These are phyloP conservation scores for Lipomyces chichibuensis DNA, from an alignment of 805 yeast species.

Conservation along the genomic window DNA sequence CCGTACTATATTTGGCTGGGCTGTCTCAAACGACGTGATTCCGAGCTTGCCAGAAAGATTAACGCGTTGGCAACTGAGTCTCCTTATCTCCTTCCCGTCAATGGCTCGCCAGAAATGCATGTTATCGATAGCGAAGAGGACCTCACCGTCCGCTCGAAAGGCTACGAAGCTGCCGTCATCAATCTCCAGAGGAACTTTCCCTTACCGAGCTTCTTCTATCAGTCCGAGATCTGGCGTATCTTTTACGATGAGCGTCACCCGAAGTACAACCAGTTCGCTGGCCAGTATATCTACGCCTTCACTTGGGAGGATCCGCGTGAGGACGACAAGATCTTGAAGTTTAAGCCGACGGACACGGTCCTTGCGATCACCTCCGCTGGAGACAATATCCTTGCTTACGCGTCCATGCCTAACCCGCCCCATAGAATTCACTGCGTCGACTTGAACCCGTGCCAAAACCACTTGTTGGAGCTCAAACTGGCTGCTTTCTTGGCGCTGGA, in stretches of 20 bases:
- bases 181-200: conserved; percentile 70
- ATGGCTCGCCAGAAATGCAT: conserved; percentile 32
- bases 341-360: conserved; percentile 67
- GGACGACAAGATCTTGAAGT: conserved; percentile 66
- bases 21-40: conserved; percentile 59
- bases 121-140: conserved; percentile 20
- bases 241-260: conserved; percentile 74
- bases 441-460: conserved; percentile 81
- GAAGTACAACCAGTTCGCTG: conserved; percentile 68
- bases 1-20: conserved; percentile 88
- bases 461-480: conserved; percentile 73
- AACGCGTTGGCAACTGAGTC: conserved; percentile 80
- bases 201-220: conserved; percentile 79
- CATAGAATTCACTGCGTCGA: conserved; percentile 82
- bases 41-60: conserved; percentile 56
- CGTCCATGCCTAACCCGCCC: conserved; percentile 72
- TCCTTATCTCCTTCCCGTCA: conserved; percentile 57
- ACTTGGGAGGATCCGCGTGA: conserved; percentile 92
- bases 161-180: conserved; percentile 72
- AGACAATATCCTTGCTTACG: conserved; percentile 76
- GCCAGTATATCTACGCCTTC: conserved; percentile 82
- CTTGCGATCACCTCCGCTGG: conserved; percentile 87
- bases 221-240: conserved; percentile 75
- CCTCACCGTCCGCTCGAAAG: conserved; percentile 50
- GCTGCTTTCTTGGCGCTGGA: conserved; percentile 65